A percentile compares a stretch with the other conserved stretches of the same genome.
These are phyloP conservation scores for Mrakia frigida DNA, from an alignment of 768 basidiomycete species.

Conservation along the genomic window DNA sequence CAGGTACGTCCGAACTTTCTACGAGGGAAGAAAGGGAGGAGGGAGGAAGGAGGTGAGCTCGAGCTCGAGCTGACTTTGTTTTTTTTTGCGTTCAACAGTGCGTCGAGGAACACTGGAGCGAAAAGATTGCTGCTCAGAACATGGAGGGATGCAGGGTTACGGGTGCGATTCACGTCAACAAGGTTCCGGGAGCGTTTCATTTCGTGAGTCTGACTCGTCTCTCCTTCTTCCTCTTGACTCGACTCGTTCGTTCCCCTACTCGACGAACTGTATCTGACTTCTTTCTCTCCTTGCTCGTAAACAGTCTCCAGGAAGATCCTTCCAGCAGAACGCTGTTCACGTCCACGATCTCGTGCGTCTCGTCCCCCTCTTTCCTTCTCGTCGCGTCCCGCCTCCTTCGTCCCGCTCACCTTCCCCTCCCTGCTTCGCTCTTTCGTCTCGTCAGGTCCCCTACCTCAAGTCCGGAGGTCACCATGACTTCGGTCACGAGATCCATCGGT, in stretches of 20 bases:
- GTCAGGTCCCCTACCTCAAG: constrained; percentile 68
- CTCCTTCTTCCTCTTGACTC: neutral
- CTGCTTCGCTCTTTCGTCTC: neutral
- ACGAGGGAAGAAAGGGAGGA: no score
- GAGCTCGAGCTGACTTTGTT: neutral
- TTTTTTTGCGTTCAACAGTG: constrained; percentile 55
- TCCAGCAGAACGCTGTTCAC: constrained; percentile 74
- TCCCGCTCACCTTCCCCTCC: neutral
- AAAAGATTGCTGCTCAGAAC: constrained; percentile 84
- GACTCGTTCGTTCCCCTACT: neutral
- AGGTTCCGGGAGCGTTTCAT: constrained; percentile 86
- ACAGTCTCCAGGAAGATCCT: constrained; percentile 71
- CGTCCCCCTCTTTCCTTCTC: neutral
- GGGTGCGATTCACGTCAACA: constrained; percentile 89
- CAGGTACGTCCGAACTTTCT: constrained; percentile 56
- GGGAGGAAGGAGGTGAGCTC: neutral
- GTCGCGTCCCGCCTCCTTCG: neutral
- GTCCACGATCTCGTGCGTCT: constrained; percentile 71
- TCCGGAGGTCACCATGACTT: constrained; percentile 81
- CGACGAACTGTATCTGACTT: neutral
- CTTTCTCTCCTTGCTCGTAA: no score
- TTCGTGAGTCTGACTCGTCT: constrained; percentile 1
- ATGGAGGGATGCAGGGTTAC: constrained; percentile 91
- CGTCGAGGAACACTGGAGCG: constrained; percentile 86
- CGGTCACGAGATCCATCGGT: constrained; percentile 74